phyloP scores from a whole-genome alignment of 1,284 basidiomycete species.

The Trichosporon ovoides region DNA sequence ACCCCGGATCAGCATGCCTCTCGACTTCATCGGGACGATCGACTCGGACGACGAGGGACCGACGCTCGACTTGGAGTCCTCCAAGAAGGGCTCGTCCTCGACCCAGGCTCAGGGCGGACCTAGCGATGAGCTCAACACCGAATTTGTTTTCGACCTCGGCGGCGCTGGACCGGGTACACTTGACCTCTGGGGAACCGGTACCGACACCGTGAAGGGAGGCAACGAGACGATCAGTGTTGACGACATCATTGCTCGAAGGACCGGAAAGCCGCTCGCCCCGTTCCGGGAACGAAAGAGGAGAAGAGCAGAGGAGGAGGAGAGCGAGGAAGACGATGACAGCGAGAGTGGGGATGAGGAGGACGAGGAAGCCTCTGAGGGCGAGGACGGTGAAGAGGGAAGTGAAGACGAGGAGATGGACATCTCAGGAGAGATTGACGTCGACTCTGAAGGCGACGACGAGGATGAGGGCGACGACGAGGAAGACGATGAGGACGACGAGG shows the following conservation, averaged over 20 bases:
- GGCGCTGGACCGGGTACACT: slow-evolving; percentile 55
- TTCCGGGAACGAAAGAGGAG: slow-evolving; percentile 60
- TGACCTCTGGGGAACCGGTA: slow-evolving; percentile 42
- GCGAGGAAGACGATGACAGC: slow-evolving; percentile 27
- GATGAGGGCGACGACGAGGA: slow-evolving; percentile 29
- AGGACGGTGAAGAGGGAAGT: slow-evolving; percentile 41
- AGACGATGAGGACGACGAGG: slow-evolving; percentile 48
- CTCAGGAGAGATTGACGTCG: slow-evolving; percentile 36
- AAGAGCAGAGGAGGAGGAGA: slow-evolving; percentile 26
- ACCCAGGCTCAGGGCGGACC: slow-evolving; percentile 43
- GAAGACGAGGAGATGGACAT: slow-evolving; percentile 38
- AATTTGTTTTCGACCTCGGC: slow-evolving; percentile 74
- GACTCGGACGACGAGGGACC: slow-evolving; percentile 49
- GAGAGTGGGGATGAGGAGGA: slow-evolving; percentile 38
- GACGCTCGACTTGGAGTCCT: slow-evolving; percentile 23
- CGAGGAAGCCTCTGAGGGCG: slow-evolving; percentile 29
- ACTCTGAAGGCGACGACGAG: slow-evolving; percentile 30
- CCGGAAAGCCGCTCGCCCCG: slow-evolving; percentile 43
- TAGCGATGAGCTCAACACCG: slow-evolving; percentile 65
- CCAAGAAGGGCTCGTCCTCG: slow-evolving; percentile 14
- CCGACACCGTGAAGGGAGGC: slow-evolving; percentile 33
- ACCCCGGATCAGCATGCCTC: slow-evolving; percentile 23
- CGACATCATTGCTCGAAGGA: slow-evolving; percentile 76
- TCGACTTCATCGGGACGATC: slow-evolving; percentile 48
- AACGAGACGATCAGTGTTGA: slow-evolving; percentile 72